Evolutionary conservation across 2,329 filamentous ascomycete genomes (phyloP).

Genomic region (Lachnellula suecica): DNA sequence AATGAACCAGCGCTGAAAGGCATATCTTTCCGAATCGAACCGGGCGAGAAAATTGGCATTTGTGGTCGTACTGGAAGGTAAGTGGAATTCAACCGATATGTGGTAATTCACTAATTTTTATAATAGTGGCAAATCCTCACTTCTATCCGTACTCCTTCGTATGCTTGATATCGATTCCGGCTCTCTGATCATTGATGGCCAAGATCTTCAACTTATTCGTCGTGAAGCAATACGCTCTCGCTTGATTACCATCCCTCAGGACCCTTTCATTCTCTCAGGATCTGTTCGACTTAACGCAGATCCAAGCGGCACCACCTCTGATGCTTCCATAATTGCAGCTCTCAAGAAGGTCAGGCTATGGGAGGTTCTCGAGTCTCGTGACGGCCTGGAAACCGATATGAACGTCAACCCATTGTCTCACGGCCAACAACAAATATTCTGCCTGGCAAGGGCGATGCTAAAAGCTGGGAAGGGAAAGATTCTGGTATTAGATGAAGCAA

Average conservation of each 20-base stretch:
- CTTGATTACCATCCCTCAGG: slow-evolving; percentile 94
- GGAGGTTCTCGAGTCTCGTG: slow-evolving; percentile 35
- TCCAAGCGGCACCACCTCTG: slow-evolving; percentile 30
- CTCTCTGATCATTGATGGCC: slow-evolving; percentile 40
- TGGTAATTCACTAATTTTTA: slow-evolving; percentile 44
- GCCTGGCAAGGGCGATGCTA: slow-evolving; percentile 44
- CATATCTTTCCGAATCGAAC: slow-evolving; percentile 42
- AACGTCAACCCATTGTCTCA: slow-evolving; percentile 36
- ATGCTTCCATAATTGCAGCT: slow-evolving; percentile 76
- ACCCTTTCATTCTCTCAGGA: slow-evolving; percentile 80
- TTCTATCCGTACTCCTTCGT: slow-evolving; percentile 2
- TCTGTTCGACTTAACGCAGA: slow-evolving; percentile 36
- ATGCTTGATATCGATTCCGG: slow-evolving; percentile 78
- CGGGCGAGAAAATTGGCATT: slow-evolving; percentile 49
- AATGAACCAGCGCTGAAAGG: slow-evolving; percentile 24
- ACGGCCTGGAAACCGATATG: slow-evolving; percentile 33
- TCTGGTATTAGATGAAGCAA: slow-evolving; percentile 34
- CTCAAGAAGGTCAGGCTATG: slow-evolving; percentile 68
- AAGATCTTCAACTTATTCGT: not conserved
- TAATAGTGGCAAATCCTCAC: slow-evolving; percentile 41
- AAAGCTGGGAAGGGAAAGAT: slow-evolving; percentile 28
- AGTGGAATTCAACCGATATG: slow-evolving; percentile 49
- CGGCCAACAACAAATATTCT: slow-evolving; percentile 49
- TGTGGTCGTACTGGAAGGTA: slow-evolving; percentile 44
- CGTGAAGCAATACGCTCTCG: slow-evolving; percentile 31